phyloP scores from a whole-genome alignment of 345 rosid species.

The Excoecaria cochinchinensis region DNA sequence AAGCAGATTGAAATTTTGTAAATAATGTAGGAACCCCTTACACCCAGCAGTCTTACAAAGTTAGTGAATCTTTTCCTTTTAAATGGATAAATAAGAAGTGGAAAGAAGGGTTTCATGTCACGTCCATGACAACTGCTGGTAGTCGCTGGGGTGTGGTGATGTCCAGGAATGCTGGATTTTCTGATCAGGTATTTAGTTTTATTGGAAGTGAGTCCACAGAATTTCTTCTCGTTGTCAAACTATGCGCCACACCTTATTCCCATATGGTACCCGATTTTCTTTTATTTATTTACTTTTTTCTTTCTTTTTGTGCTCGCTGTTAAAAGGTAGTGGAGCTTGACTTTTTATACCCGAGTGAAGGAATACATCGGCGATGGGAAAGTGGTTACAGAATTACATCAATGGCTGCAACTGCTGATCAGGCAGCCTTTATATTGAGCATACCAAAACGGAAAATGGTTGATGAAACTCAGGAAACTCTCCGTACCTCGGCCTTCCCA shows the following conservation, averaged over 20 bases:
- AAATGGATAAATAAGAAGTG: constrained; percentile 99
- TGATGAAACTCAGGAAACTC: constrained; percentile 96
- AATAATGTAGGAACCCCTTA: constrained; percentile 72
- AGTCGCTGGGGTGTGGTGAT: constrained; percentile 38
- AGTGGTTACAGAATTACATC: constrained; percentile 87
- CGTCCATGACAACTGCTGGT: constrained; percentile 95
- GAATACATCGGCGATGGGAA: constrained; percentile 93
- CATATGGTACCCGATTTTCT: neutral
- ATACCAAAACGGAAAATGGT: constrained; percentile 78
- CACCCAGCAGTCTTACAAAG: constrained; percentile 98
- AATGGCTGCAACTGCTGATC: constrained; percentile 90
- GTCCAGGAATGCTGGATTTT: constrained; percentile 39
- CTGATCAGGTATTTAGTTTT: constrained; percentile 28
- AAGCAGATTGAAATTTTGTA: constrained; percentile 22
- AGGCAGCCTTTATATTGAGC: constrained; percentile 87
- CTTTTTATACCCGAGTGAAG: constrained; percentile 56
- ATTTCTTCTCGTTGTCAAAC: neutral
- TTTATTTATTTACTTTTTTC: neutral
- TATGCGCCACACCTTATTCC: neutral
- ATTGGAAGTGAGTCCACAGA: neutral
- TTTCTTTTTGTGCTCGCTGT: neutral
- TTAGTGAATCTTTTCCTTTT: constrained; percentile 93
- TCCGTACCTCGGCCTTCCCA: constrained; percentile 93
- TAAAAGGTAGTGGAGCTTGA: constrained; percentile 39
- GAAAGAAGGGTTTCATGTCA: constrained; percentile 98